phyloP scores from a whole-genome alignment of 257 asterid genomes.

The Cordia subcordata region DNA sequence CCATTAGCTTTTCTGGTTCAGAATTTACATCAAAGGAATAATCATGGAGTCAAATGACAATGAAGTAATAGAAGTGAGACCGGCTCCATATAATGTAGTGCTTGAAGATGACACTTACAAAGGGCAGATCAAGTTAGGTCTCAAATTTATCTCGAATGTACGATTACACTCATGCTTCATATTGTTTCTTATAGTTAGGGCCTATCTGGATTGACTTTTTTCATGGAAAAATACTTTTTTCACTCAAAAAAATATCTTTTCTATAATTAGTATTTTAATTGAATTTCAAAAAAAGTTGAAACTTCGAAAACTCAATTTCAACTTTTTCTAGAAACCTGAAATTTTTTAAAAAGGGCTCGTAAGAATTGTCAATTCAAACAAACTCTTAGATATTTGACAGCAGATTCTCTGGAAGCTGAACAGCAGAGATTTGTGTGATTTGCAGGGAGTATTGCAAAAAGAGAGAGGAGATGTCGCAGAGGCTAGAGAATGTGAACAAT shows the following conservation, averaged over 20 bases:
- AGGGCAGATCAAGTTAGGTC: slow-evolving; percentile 61
- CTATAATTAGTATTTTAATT: too few relatives aligned
- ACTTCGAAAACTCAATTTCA: too few relatives aligned
- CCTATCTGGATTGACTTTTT: background rate
- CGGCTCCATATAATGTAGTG: slow-evolving; percentile 64
- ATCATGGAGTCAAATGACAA: slow-evolving; percentile 47
- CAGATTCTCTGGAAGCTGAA: background rate
- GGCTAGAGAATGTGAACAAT: slow-evolving; percentile 26
- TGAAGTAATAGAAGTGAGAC: slow-evolving; percentile 42
- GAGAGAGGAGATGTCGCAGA: slow-evolving; percentile 16
- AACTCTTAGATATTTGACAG: background rate
- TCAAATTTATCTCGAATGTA: slow-evolving; percentile 46
- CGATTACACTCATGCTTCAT: slow-evolving; percentile 3
- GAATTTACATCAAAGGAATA: slow-evolving; percentile 65
- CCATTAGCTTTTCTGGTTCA: slow-evolving; percentile 10
- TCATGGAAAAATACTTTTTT: background rate
- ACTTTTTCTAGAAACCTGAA: too few relatives aligned
- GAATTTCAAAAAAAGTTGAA: too few relatives aligned
- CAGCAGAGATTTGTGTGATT: background rate
- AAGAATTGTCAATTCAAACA: too few relatives aligned
- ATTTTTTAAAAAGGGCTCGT: too few relatives aligned
- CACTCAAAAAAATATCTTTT: too few relatives aligned
- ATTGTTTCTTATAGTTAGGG: background rate
- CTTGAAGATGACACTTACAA: slow-evolving; percentile 61
- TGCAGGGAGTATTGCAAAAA: slow-evolving; percentile 22